Conservation (phyloP, 23 red algal genomes). For the Gracilaria vermiculophylla region DNA sequence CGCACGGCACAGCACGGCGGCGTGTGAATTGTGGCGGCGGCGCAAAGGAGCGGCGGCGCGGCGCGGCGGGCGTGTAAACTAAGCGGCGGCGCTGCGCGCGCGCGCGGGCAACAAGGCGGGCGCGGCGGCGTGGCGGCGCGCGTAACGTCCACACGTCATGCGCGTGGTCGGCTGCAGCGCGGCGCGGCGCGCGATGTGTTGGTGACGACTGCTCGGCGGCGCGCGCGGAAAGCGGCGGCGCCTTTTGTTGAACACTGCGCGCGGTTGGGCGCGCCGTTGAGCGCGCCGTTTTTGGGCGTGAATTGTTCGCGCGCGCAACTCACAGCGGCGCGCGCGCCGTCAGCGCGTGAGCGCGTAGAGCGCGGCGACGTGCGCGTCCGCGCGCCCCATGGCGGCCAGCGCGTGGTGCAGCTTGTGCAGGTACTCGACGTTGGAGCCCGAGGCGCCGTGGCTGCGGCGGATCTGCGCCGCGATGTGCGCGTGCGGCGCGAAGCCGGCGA, state of each 20-base stretch:
- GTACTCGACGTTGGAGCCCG: conserved; percentile 34
- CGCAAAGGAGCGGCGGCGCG: not conserved
- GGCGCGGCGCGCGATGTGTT: no score
- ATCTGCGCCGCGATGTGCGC: conserved; percentile 5
- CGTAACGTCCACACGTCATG: no score
- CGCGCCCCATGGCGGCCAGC: not conserved
- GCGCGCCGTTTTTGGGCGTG: no score
- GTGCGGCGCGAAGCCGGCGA: conserved; percentile 23
- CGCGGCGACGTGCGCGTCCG: conserved; percentile 15
- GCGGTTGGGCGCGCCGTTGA: no score
- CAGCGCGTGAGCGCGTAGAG: not conserved
- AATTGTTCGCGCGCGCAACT: no score
- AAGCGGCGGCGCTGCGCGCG: not conserved
- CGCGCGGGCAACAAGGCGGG: not conserved
- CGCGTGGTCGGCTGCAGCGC: no score
- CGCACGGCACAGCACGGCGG: no score
- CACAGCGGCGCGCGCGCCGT: no score
- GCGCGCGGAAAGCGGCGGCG: no score
- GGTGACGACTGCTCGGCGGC: no score
- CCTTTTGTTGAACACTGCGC: no score
- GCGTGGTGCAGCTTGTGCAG: not conserved
- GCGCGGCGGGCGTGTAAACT: not conserved
- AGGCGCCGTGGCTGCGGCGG: not conserved
- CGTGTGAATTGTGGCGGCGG: not conserved
- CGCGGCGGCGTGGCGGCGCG: no score